These are phyloP conservation scores for Clonostachys chloroleuca DNA, from an alignment of 2,329 filamentous ascomycete species.

Conservation along the genomic window DNA sequence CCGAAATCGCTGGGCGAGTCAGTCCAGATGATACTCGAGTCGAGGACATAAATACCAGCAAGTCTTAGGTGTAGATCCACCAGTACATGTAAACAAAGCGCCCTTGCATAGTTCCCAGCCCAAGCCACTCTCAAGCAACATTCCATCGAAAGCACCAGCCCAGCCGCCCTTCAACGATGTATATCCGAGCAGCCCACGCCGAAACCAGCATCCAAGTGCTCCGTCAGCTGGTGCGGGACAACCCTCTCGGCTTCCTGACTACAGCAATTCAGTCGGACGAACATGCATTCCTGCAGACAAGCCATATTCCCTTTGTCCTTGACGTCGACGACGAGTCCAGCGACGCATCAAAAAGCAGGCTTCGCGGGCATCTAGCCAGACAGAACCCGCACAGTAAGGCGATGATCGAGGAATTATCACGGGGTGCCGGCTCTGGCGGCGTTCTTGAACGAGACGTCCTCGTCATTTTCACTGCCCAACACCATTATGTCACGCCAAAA, in stretches of 20 bases:
- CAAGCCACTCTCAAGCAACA: too few relatives aligned
- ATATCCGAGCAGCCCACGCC: constrained; percentile 48
- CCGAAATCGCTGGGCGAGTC: too few relatives aligned
- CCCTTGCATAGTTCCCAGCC: too few relatives aligned
- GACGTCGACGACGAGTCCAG: constrained; percentile 38
- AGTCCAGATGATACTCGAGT: too few relatives aligned
- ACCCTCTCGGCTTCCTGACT: constrained; percentile 59
- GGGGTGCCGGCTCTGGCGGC: constrained; percentile 9
- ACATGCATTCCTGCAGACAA: constrained; percentile 49
- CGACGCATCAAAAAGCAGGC: constrained; percentile 29
- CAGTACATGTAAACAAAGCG: too few relatives aligned
- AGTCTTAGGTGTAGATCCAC: too few relatives aligned
- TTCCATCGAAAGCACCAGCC: too few relatives aligned
- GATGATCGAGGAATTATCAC: constrained; percentile 42
- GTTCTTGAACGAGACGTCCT: constrained; percentile 49
- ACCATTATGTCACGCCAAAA: constrained; percentile 63
- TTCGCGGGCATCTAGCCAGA: constrained; percentile 59
- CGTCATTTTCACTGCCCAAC: constrained; percentile 54
- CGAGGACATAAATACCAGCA: too few relatives aligned
- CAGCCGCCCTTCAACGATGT: constrained; percentile 35
- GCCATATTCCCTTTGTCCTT: constrained; percentile 57
- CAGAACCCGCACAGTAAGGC: constrained; percentile 61
- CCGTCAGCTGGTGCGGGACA: constrained; percentile 50
- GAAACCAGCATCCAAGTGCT: constrained; percentile 44
- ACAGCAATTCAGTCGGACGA: constrained; percentile 50